Evolutionary conservation across 2,329 filamentous ascomycete genomes (phyloP).

Genomic region (Aureobasidium vineae): DNA sequence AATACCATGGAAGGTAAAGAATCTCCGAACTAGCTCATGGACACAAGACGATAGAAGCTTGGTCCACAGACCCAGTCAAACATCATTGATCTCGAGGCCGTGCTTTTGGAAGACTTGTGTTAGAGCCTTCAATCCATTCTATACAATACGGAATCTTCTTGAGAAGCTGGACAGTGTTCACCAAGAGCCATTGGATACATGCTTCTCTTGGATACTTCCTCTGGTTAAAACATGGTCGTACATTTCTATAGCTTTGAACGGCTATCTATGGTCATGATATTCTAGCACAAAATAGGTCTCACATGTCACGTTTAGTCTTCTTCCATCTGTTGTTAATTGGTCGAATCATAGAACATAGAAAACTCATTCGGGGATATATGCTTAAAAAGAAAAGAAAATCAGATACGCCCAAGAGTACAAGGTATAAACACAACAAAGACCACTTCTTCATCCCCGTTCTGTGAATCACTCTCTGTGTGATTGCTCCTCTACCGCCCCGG

Average conservation of each 20-base stretch:
- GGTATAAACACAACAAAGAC: conserved; percentile 28
- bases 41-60: no score
- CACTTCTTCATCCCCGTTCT: conserved; percentile 14
- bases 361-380: conserved; percentile 22
- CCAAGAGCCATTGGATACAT: no score
- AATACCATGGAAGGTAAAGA: no score
- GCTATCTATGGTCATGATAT: not conserved
- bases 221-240: not conserved
- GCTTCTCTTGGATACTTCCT: not conserved
- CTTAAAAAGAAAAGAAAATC: conserved; percentile 24
- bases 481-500: conserved; percentile 21
- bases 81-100: no score
- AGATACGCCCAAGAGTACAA: conserved; percentile 28
- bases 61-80: no score
- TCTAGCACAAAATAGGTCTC: not conserved
- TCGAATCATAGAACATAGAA: conserved; percentile 13
- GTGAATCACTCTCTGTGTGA: conserved; percentile 21
- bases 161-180: no score
- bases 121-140: no score
- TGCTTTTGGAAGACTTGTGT: no score
- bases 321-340: not conserved
- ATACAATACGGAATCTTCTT: no score
- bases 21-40: no score
- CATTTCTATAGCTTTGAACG: not conserved
- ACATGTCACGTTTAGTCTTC: not conserved